These are phyloP conservation scores for Microdochium bolleyi DNA, from an alignment of 2,329 filamentous ascomycete genomes.

Conservation along the genomic window DNA sequence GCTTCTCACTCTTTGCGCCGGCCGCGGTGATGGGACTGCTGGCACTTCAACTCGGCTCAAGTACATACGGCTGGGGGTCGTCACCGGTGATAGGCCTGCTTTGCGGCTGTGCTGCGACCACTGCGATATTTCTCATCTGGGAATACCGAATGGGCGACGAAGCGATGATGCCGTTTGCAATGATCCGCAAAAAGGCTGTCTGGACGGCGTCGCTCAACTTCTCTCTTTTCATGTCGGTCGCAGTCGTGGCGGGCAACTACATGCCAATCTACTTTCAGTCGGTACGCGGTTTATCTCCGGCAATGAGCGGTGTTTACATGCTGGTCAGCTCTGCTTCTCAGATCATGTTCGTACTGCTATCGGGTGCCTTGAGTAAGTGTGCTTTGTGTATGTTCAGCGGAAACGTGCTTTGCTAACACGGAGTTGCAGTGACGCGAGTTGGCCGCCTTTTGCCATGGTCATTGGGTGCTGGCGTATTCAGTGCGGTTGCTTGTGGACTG, in stretches of 20 bases:
- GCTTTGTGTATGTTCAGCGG: not conserved
- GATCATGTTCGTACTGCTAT: conserved; percentile 51
- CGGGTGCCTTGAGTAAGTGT: conserved; percentile 14
- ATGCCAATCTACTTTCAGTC: conserved; percentile 23
- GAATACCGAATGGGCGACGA: conserved; percentile 34
- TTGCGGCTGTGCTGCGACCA: conserved; percentile 21
- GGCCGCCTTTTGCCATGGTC: conserved; percentile 20
- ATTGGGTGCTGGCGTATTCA: conserved; percentile 10
- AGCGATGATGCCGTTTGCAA: conserved; percentile 36
- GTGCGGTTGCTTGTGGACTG: conserved; percentile 14
- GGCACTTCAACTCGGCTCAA: conserved; percentile 34
- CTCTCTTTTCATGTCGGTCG: conserved; percentile 32
- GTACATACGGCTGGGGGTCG: conserved; percentile 27
- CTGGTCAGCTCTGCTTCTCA: conserved; percentile 19
- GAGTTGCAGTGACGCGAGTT: conserved; percentile 12
- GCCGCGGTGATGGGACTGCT: conserved; percentile 32
- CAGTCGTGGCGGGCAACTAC: conserved; percentile 27
- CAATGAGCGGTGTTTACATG: conserved; percentile 22
- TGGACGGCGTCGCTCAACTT: conserved; percentile 30
- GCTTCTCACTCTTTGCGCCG: conserved; percentile 33
- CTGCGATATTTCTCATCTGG: conserved; percentile 29
- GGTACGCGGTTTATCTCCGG: conserved; percentile 17
- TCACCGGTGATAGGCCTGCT: conserved; percentile 30
- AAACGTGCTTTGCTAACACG: not conserved
- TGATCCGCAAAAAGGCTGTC: conserved; percentile 34